Evolutionary conservation across 2,329 filamentous ascomycete species (phyloP), one percentile per base, ranked within the genome.

Genomic region (Aspergillus eucalypticola): DNA sequence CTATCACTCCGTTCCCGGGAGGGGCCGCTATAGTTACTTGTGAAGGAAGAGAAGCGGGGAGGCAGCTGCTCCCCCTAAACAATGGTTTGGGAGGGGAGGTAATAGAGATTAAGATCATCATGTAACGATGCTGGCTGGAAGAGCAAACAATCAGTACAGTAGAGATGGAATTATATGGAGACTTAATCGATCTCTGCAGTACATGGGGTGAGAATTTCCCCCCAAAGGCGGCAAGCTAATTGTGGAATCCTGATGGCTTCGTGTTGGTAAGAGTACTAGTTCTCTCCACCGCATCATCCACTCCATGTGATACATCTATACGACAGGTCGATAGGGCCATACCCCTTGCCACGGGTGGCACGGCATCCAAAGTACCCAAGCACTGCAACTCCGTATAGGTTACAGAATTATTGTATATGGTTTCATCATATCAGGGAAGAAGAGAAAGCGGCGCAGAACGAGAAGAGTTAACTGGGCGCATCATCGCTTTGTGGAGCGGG

Each of bases 261-360:
- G 41, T 44, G 19, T 29, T 29, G 25, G 25, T 7, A 27, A 27
- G 7, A 27, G 27, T 29, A n/a, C n/a, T n/a, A 27, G 17, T 46
- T 27, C 54, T 13, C 35, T 60, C 49, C 38, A 55, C 46, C 23
- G 19, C 50, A 49, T 51, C 51, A 41, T 19, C n/a, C 25, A 46
- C 11, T 35, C 32, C 32, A 53, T 66, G 56, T 64, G 64, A 66
- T 60, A 63, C 15, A 64, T 66, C 62, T 23, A 66, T 64, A 21
- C 35, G 60, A 64, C 54, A 64, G 35, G 56, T 57, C 42, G 21
- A 17, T 42, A 32, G 58, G 53, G 39, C 39, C 58, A 52, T 57
- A 32, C 17, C 25, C 41, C 44, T 56, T 56, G 49, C 52, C 55
- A 58, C 61, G 21, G 57, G 42, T 49, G 29, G 23, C 19, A 48